Conservation (phyloP, 805 yeast genomes). For the Saccharomyces paradoxus region DNA sequence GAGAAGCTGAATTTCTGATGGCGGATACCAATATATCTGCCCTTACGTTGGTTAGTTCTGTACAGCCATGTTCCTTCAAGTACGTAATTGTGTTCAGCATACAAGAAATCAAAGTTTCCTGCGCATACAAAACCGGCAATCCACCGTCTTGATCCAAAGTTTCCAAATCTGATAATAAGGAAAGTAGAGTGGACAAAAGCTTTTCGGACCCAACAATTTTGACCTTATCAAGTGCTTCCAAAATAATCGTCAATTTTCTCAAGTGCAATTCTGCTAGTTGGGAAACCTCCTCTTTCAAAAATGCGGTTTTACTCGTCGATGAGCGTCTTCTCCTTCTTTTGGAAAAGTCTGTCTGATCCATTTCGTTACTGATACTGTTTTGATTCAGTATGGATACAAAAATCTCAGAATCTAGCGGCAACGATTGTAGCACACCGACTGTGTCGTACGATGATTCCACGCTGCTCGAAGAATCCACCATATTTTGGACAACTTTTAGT, state of each 20-base stretch:
- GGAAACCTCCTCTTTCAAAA: conserved; percentile 59
- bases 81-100: conserved; percentile 61
- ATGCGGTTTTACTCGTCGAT: conserved; percentile 67
- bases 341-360: conserved; percentile 38
- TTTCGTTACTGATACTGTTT: conserved; percentile 46
- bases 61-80: conserved; percentile 36
- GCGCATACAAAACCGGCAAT: conserved; percentile 82
- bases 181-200: conserved; percentile 46
- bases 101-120: conserved; percentile 82
- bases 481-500: conserved; percentile 46
- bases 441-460: conserved; percentile 43
- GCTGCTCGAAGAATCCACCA: conserved; percentile 48
- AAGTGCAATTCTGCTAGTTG: conserved; percentile 71
- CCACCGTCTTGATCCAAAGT: conserved; percentile 87
- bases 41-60: conserved; percentile 62
- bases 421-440: conserved; percentile 43
- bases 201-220: conserved; percentile 33
- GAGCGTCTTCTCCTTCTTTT: conserved; percentile 76
- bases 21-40: conserved; percentile 89
- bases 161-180: conserved; percentile 63
- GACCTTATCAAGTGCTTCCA: conserved; percentile 65
- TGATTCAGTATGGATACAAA: conserved; percentile 53
- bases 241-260: conserved; percentile 63
- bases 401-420: conserved; percentile 46
- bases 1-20: conserved; percentile 80